Evolutionary conservation across 257 asterid species (phyloP).

Genomic region (Fraxinus americana): DNA sequence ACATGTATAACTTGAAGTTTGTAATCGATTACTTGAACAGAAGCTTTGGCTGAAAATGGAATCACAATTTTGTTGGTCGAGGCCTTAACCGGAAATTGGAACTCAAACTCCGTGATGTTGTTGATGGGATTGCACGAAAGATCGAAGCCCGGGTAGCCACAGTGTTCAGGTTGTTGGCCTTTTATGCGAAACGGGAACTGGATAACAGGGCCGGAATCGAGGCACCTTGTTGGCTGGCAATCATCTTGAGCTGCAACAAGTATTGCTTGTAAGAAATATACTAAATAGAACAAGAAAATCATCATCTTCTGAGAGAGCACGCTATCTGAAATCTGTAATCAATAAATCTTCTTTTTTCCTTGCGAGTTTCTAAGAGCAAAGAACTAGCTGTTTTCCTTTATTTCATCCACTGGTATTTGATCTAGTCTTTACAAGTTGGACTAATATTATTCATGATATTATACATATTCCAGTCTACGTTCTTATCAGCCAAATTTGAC

Average conservation of each 20-base stretch:
- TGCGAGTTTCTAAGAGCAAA: background rate
- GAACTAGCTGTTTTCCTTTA: background rate
- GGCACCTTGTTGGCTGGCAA: slow-evolving; percentile 63
- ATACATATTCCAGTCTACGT: background rate
- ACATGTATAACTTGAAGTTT: slow-evolving; percentile 35
- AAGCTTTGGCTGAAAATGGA: slow-evolving; percentile 42
- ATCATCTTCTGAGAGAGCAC: slow-evolving; percentile 21
- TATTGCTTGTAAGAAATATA: slow-evolving; percentile 18
- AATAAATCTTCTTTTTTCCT: background rate
- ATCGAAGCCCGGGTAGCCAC: slow-evolving; percentile 65
- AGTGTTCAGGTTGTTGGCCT: slow-evolving; percentile 47
- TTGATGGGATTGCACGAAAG: slow-evolving; percentile 49
- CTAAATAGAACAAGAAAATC: slow-evolving; percentile 19
- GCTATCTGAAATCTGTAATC: background rate
- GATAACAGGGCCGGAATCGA: slow-evolving; percentile 46
- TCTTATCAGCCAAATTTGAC: background rate
- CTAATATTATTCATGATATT: no score
- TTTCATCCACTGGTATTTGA: background rate
- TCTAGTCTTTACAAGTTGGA: background rate
- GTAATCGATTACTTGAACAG: slow-evolving; percentile 45
- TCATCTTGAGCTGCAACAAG: slow-evolving; percentile 49
- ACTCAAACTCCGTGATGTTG: slow-evolving; percentile 41
- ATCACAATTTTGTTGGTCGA: slow-evolving; percentile 38
- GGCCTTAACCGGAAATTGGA: slow-evolving; percentile 53
- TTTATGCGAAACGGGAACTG: slow-evolving; percentile 65